Evolutionary conservation across 1,284 basidiomycete species (phyloP).

Genomic region (Apiotrichum akiyoshidainum): DNA sequence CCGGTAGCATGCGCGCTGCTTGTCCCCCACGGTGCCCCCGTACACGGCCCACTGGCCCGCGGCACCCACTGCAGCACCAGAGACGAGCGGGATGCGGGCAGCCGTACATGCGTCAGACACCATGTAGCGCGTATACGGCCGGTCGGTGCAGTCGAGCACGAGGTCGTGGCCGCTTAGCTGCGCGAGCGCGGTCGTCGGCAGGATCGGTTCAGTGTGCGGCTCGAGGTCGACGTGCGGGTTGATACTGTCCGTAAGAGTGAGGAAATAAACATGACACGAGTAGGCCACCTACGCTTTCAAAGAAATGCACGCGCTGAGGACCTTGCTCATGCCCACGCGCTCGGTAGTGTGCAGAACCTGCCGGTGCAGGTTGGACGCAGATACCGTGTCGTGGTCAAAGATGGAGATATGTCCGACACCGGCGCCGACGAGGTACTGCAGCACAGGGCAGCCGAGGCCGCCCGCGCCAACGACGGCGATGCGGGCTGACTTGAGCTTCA

Average conservation of each 20-base stretch:
- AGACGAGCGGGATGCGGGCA: constrained; percentile 74
- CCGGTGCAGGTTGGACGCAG: constrained; percentile 87
- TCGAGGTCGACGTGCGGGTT: constrained; percentile 65
- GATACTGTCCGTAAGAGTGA: constrained; percentile 56
- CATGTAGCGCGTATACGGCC: constrained; percentile 85
- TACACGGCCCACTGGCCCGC: constrained; percentile 88
- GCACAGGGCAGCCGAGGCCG: constrained; percentile 89
- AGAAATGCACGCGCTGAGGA: constrained; percentile 70
- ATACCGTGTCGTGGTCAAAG: constrained; percentile 86
- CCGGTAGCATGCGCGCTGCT: constrained; percentile 80
- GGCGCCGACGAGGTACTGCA: constrained; percentile 88
- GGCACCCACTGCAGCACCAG: constrained; percentile 85
- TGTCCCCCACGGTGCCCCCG: constrained; percentile 27
- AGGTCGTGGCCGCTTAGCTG: constrained; percentile 68
- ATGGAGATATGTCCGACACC: constrained; percentile 79
- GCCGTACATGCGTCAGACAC: constrained; percentile 84
- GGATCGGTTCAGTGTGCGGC: constrained; percentile 58
- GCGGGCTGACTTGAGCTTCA: constrained; percentile 69
- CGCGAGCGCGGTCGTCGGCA: constrained; percentile 60
- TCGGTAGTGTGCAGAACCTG: constrained; percentile 84
- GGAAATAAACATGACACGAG: not conserved
- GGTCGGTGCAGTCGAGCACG: constrained; percentile 94
- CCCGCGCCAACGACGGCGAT: constrained; percentile 91
- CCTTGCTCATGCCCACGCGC: constrained; percentile 78
- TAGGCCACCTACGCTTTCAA: constrained; percentile 58